Percentiles rank a stretch among this genome's conserved stretches.
Evolutionary conservation across 139 green algal genomes (phyloP).

Genomic region (Haematococcus lacustris): DNA sequence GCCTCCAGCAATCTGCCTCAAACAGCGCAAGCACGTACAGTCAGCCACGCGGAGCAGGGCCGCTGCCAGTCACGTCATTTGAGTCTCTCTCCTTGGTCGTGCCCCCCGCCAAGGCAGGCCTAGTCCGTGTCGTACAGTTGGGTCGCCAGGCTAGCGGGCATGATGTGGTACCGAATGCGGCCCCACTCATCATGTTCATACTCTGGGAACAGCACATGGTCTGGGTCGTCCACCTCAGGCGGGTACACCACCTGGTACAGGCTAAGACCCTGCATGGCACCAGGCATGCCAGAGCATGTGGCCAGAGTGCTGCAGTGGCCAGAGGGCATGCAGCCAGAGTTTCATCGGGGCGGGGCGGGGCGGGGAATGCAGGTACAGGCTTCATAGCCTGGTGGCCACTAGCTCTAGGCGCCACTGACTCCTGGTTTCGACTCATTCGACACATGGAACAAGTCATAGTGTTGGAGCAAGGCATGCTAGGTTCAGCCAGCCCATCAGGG

Average conservation of each 20-base stretch:
- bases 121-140: no score
- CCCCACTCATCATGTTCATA: not conserved
- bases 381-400: not conserved
- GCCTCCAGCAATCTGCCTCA: no score
- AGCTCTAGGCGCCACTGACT: not conserved
- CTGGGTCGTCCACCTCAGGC: not conserved
- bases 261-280: constrained; percentile 22
- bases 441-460: not conserved
- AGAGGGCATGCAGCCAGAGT: not conserved
- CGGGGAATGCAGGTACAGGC: not conserved
- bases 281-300: constrained; percentile 44
- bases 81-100: no score
- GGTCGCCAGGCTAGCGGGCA: constrained; percentile 1
- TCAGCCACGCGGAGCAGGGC: no score
- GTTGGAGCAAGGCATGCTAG: no score
- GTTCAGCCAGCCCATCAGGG: no score
- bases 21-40: no score
- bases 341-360: not conserved
- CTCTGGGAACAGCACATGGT: not conserved
- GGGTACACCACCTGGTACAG: not conserved
- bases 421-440: not conserved
- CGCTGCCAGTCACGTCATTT: no score
- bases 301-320: not conserved
- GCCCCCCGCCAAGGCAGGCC: no score
- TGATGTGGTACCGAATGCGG: not conserved